Conservation (phyloP, 768 basidiomycete genomes). For the Naganishia friedmannii region DNA sequence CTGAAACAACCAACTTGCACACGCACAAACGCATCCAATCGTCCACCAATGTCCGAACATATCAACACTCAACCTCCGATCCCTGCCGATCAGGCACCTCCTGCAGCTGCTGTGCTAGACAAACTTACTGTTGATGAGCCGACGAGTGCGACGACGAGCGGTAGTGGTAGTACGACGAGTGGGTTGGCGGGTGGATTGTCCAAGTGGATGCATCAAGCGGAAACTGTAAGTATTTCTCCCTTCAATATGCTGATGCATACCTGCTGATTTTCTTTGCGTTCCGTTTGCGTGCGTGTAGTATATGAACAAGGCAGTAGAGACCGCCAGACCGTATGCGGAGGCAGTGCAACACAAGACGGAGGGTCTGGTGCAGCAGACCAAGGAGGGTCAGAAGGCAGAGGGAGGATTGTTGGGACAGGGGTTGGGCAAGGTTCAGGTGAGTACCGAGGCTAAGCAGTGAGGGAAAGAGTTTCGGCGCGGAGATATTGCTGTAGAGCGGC, state of each 20-base stretch:
- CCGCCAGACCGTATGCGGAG: conserved; percentile 47
- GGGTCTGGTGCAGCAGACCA: conserved; percentile 43
- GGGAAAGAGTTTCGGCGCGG: background rate
- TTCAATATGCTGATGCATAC: too few relatives aligned
- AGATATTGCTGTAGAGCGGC: background rate
- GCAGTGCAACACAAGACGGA: conserved; percentile 43
- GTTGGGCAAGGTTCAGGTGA: conserved; percentile 36
- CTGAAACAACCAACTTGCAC: too few relatives aligned
- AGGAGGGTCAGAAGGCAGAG: background rate
- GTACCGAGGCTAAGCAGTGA: background rate
- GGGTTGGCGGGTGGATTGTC: background rate
- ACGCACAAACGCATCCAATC: too few relatives aligned
- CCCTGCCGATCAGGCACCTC: conserved; percentile 2
- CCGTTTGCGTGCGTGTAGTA: conserved; percentile 31
- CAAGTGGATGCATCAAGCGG: conserved; percentile 18
- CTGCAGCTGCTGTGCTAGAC: background rate
- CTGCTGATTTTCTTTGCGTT: background rate
- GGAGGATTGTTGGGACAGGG: conserved; percentile 36
- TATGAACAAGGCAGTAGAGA: conserved; percentile 43
- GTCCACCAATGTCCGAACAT: conserved; percentile 7
- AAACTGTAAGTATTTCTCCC: conserved; percentile 3
- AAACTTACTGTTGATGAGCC: too few relatives aligned
- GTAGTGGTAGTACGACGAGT: too few relatives aligned
- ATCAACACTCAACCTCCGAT: conserved; percentile 7
- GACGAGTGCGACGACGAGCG: background rate